phyloP scores from a whole-genome alignment of 2,329 filamentous ascomycete species.

The Mycogone perniciosa region DNA sequence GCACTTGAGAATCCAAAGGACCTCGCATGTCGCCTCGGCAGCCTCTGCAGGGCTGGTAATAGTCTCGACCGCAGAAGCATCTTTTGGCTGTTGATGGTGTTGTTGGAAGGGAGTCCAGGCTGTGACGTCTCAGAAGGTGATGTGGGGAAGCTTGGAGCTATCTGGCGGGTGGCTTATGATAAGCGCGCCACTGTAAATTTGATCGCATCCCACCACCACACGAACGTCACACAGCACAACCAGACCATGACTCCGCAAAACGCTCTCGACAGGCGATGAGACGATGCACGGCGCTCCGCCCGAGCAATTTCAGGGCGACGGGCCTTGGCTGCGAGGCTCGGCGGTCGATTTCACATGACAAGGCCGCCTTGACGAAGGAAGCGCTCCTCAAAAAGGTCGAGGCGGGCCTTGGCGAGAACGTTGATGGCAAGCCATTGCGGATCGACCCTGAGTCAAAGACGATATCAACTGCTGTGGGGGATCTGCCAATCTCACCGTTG shows the following conservation, averaged over 20 bases:
- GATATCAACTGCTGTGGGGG: constrained; percentile 38
- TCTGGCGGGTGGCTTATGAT: constrained; percentile 7
- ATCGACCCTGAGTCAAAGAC: constrained; percentile 37
- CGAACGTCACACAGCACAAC: background rate
- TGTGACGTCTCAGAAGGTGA: constrained; percentile 7
- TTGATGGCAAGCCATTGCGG: constrained; percentile 23
- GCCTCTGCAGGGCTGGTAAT: constrained; percentile 27
- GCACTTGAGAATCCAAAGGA: constrained; percentile 38
- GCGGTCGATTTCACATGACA: constrained; percentile 30
- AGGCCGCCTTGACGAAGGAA: constrained; percentile 22
- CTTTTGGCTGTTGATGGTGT: constrained; percentile 6
- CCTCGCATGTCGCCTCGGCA: constrained; percentile 31
- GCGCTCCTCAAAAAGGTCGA: constrained; percentile 27
- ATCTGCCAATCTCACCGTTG: constrained; percentile 48
- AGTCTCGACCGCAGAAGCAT: constrained; percentile 28
- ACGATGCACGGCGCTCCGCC: constrained; percentile 18
- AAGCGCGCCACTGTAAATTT: constrained; percentile 9
- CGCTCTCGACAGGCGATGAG: constrained; percentile 21
- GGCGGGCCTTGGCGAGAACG: constrained; percentile 25
- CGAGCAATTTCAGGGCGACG: constrained; percentile 10
- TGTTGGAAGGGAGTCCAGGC: background rate
- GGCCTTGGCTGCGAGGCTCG: constrained; percentile 12
- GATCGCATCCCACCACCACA: background rate
- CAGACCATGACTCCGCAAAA: constrained; percentile 17
- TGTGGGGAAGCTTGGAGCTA: constrained; percentile 2